Conservation (phyloP, 164 flowering plant genomes). For the Vitis vinifera region ASM3070453v1 NC_081821.1:9393001-9393500, state of each 20-base stretch:
- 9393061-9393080: conserved; percentile 49
- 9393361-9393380: conserved; percentile 45
- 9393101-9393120: conserved; percentile 55
- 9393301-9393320: conserved; percentile 21
- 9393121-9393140: conserved; percentile 50
- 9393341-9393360: conserved; percentile 47
- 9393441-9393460: conserved; percentile 32
- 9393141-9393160: conserved; percentile 53
- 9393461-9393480: conserved; percentile 34
- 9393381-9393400: conserved; percentile 60
- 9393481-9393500: conserved; percentile 44
- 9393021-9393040: conserved; percentile 50
- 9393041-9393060: conserved; percentile 44
- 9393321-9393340: conserved; percentile 32
- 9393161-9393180: conserved; percentile 41
- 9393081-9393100: conserved; percentile 43
- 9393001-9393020: conserved; percentile 43
- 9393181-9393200: conserved; percentile 38
- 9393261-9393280: conserved; percentile 58
- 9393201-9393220: conserved; percentile 43
- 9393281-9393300: conserved; percentile 37
- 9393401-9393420: conserved; percentile 50
- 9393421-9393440: conserved; percentile 45
- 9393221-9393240: conserved; percentile 58
- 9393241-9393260: conserved; percentile 63